Conservation (phyloP, 371 early-diverging fungal species). For the Mortierella sp. region DNA sequence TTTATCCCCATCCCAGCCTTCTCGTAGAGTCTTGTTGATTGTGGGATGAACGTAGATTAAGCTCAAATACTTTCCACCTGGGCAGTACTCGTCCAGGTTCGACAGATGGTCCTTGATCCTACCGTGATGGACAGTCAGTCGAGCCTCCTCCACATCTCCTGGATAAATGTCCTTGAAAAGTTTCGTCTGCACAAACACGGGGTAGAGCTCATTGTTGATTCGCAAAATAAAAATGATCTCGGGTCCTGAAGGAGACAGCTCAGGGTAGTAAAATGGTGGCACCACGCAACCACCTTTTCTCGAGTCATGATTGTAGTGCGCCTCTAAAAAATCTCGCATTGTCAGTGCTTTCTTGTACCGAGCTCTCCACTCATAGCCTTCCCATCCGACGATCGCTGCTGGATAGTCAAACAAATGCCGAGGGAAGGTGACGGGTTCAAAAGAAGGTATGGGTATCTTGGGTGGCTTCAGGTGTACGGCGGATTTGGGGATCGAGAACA, state of each 20-base stretch:
- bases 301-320: constrained; percentile 31
- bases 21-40: constrained; percentile 21
- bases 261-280: too few relatives aligned
- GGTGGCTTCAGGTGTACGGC: constrained; percentile 25
- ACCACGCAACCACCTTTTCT: too few relatives aligned
- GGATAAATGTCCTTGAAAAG: constrained; percentile 18
- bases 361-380: constrained; percentile 31
- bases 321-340: constrained; percentile 42
- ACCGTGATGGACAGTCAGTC: constrained; percentile 34
- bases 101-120: constrained; percentile 31
- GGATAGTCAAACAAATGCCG: too few relatives aligned
- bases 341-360: constrained; percentile 17
- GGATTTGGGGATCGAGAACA: constrained; percentile 39
- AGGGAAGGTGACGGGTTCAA: constrained; percentile 44
- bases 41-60: constrained; percentile 32
- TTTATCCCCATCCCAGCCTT: too few relatives aligned
- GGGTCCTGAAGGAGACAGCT: too few relatives aligned
- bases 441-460: constrained; percentile 24
- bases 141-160: constrained; percentile 36
- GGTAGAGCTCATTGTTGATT: too few relatives aligned
- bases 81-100: constrained; percentile 26
- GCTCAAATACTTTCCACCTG: constrained; percentile 41
- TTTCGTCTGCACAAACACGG: too few relatives aligned
- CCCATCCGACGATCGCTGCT: constrained; percentile 43
- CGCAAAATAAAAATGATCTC: too few relatives aligned